These are phyloP conservation scores for Penicillium ucsense DNA, from an alignment of 495 filamentous ascomycete genomes.

Conservation along the genomic window DNA sequence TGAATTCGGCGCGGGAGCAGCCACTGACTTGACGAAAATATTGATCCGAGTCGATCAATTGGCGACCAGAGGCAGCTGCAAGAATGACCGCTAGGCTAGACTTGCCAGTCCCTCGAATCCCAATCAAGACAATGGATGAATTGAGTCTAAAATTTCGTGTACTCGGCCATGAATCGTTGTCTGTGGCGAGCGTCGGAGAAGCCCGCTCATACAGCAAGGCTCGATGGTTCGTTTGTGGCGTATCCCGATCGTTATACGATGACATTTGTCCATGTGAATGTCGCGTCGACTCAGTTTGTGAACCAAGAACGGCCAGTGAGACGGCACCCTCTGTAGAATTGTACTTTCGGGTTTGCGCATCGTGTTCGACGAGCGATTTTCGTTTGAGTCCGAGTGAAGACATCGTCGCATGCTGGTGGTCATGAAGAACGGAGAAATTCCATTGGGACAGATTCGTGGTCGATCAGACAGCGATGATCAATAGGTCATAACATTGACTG, in stretches of 20 bases:
- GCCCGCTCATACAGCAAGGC: conserved; percentile 23
- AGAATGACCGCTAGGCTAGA: conserved; percentile 68
- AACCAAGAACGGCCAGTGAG: not conserved
- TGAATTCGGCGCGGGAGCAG: conserved; percentile 48
- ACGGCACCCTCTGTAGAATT: not conserved
- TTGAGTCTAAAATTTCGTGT: conserved; percentile 43
- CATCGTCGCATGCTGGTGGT: conserved; percentile 22
- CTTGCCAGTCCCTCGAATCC: conserved; percentile 67
- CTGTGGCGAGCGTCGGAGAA: conserved; percentile 23
- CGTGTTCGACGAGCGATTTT: conserved; percentile 24
- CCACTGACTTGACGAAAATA: conserved; percentile 61
- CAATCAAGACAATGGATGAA: conserved; percentile 65
- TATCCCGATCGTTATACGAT: conserved; percentile 12
- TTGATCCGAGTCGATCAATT: conserved; percentile 62
- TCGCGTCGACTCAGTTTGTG: conserved; percentile 6
- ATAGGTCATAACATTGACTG: too few species aligned
- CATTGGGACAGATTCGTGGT: conserved; percentile 3
- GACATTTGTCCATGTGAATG: conserved; percentile 17
- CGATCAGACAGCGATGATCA: too few species aligned
- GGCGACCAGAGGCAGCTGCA: conserved; percentile 58
- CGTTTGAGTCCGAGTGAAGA: conserved; percentile 31
- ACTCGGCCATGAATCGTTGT: conserved; percentile 17
- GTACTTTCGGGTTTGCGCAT: conserved; percentile 19
- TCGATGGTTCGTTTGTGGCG: conserved; percentile 13
- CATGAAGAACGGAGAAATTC: conserved; percentile 4